Evolutionary conservation across 768 basidiomycete genomes (phyloP), one percentile per base, ranked within the genome.

Genomic region (Leucosporidium yakuticum): DNA sequence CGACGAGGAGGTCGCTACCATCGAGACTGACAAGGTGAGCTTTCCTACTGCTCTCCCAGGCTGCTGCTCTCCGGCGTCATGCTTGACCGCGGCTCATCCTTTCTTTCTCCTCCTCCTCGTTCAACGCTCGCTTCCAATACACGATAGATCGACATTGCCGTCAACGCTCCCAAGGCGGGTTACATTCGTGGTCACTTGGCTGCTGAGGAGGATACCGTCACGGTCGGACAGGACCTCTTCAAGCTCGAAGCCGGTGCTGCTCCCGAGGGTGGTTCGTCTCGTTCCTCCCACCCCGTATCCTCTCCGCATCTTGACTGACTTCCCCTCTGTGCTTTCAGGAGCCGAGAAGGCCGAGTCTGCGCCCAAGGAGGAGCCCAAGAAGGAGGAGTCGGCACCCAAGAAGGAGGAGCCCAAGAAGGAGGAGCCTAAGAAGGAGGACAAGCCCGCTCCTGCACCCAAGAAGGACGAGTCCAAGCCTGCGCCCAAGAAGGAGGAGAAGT

Each of bases 1-100:
- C 34, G 95, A 98, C 77, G 95, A 98, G 81, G 95, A 99, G 81
- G 84, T 99, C 53, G 95, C 92, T 21, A 95, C 92, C 55, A 97
- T 98, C 73, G 95, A 98, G 82, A 99, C 95, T 12, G 95, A 99
- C 83, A 97, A 98, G 88, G 95, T 91, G 69, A 65, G 81, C 57
- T 21, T 20, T 39, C 25, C 3, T 44, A n/a, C n/a, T 44, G 39
- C 27, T 49, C 44, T 39, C 21, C 8, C 4, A 29, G 36, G n/a
- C 34, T 44, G 8, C 39, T 44, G 39, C 48, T 61, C 27, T 53
- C 58, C 39, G 39, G 39, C 39, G 39, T 44, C 39, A 44, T n/a
- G 21, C 57, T 69, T 44, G 9, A 53, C 49, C 20, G 34, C 36
- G 57, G 59, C 6, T 32, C 51, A 2, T 27, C 53, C 19, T 65